Base-by-base conservation (phyloP, 495 filamentous ascomycete species). In the Glonium stellatum region DNA sequence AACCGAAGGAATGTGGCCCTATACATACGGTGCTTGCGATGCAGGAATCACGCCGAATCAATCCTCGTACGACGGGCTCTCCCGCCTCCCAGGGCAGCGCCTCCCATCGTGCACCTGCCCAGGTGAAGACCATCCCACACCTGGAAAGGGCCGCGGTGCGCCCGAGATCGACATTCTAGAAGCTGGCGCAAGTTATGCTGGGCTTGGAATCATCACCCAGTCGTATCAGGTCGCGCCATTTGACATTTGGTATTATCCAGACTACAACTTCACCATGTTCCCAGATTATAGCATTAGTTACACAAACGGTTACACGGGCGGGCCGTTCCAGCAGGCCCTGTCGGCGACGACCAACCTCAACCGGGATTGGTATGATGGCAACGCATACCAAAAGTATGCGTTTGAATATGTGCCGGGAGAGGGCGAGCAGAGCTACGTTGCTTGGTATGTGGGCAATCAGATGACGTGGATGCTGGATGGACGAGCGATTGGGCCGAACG, bases 161-260 rank as follows among this genome's bases (percentile, higher is more conserved):
- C 87, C 87, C 0, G 87, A 91, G 73, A 87, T 91, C 49, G 87
- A 90, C 77, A 84, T 82, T 15, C 74, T 89, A 22, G 87, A 90
- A 74, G 87, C 84, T 15, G 87, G 80, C 65, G 82, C 82, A 34
- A 77, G 70, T 19, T 74, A 75, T n/a, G 67, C 87, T n/a, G 80
- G 80, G 31, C 70, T 77, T 19, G 70, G 76, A 5, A 69, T 69
- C 23, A 72, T 73, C 11, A 73, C 73, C 0, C 88, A 92, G 62
- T 88, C 84, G 74, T 77, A 80, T 57, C 88, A 92, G 67, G 76
- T 86, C 58, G 88, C 87, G 4, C 87, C 87, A 2, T 91, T 89
- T 64, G 87, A 89, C 67, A 76, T 88, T 47, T 89, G 82, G 79
- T 89, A 87, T 55, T 82, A 86, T 71, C 86, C 87, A 19, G 78